These are phyloP conservation scores for Sugiyamaella japonica DNA, from an alignment of 1,139 yeast species.

Conservation along the genomic window DNA sequence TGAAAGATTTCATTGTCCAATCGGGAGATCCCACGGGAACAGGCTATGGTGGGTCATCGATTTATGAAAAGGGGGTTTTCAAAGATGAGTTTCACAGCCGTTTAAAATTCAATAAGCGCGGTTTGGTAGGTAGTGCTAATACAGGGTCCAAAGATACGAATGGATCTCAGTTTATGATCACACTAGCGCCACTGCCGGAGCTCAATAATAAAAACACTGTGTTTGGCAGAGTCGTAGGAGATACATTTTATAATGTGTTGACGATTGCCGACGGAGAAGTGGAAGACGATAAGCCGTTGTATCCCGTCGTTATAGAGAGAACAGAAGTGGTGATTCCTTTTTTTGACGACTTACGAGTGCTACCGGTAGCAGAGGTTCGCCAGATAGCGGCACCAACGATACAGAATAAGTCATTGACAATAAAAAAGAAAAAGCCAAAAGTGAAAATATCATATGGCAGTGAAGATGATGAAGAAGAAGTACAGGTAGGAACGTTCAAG, in stretches of 20 bases:
- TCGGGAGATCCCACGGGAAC: constrained; percentile 43
- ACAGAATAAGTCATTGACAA: not conserved
- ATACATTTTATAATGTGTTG: constrained; percentile 55
- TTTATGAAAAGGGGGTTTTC: constrained; percentile 35
- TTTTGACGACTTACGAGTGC: constrained; percentile 48
- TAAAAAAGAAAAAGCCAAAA: constrained; percentile 23
- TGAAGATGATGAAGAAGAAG: constrained; percentile 33
- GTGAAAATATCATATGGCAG: constrained; percentile 34
- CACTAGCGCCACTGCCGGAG: constrained; percentile 47
- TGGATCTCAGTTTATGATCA: constrained; percentile 55
- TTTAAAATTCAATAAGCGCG: constrained; percentile 54
- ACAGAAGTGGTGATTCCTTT: constrained; percentile 50
- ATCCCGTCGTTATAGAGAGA: constrained; percentile 50
- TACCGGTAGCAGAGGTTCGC: not conserved
- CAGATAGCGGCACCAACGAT: not conserved
- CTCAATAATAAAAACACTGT: constrained; percentile 52
- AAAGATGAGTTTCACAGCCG: constrained; percentile 57
- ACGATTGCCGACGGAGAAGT: constrained; percentile 55
- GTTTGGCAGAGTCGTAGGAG: constrained; percentile 65
- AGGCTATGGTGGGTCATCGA: constrained; percentile 38
- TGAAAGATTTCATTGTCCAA: constrained; percentile 46
- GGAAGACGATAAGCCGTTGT: constrained; percentile 48
- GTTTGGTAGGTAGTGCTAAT: constrained; percentile 56
- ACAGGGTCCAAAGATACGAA: constrained; percentile 40
- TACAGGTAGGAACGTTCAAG: constrained; percentile 39